phyloP scores from a whole-genome alignment of 2,329 filamentous ascomycete genomes.

The Zasmidium angulare region DNA sequence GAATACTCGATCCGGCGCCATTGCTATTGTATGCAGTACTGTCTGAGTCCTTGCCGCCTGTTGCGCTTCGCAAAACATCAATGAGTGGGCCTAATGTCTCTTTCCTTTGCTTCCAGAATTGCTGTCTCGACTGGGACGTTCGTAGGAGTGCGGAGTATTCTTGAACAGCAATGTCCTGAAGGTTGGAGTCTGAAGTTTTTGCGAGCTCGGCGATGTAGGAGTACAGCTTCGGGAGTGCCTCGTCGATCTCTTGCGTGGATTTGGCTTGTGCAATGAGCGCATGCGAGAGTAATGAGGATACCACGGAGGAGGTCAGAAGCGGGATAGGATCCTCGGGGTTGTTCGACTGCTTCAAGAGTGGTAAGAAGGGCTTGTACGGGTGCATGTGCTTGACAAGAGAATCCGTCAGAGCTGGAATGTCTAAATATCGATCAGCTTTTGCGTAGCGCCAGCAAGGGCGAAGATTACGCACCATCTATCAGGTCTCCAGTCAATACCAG shows the following conservation, averaged over 20 bases:
- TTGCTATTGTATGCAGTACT: conserved; percentile 54
- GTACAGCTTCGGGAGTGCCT: conserved; percentile 79
- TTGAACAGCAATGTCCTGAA: conserved; percentile 94
- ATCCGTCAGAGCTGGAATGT: conserved; percentile 74
- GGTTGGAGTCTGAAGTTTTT: conserved; percentile 80
- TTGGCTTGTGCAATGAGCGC: conserved; percentile 63
- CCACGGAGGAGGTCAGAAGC: conserved; percentile 82
- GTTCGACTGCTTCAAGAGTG: conserved; percentile 78
- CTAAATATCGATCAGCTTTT: conserved; percentile 46
- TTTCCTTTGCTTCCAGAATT: conserved; percentile 89
- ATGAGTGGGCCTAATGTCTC: conserved; percentile 82
- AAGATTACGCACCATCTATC: conserved; percentile 65
- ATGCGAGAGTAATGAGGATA: conserved; percentile 73
- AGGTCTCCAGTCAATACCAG: conserved; percentile 85
- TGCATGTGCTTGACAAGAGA: conserved; percentile 71
- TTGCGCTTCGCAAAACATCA: conserved; percentile 73
- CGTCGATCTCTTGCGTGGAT: conserved; percentile 61
- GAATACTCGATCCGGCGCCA: conserved; percentile 31
- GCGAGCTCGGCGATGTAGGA: conserved; percentile 81
- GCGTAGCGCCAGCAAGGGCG: neutral
- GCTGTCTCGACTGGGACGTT: conserved; percentile 68
- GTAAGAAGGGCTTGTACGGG: conserved; percentile 74
- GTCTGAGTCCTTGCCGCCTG: conserved; percentile 70
- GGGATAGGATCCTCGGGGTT: conserved; percentile 86
- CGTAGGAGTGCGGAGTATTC: conserved; percentile 84